Percentiles rank a stretch among this genome's conserved stretches.
Conservation (phyloP, 2,329 filamentous ascomycete genomes). For the Neospermospora avenae region DNA sequence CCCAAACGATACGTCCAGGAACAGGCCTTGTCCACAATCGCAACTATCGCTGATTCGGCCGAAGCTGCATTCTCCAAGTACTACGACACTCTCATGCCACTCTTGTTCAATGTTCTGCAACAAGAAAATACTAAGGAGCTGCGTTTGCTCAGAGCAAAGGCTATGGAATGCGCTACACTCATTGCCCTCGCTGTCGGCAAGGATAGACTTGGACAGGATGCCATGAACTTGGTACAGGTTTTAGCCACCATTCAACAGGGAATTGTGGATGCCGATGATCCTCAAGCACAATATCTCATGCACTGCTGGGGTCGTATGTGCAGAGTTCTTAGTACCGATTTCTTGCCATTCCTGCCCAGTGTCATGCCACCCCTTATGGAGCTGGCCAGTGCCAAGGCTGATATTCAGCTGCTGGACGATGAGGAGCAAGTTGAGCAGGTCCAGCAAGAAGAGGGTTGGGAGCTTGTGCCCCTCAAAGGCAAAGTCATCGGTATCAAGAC, state of each 20-base stretch:
- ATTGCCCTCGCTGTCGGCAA: constrained; percentile 95
- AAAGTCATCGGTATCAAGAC: constrained; percentile 99
- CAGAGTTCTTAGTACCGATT: constrained; percentile 84
- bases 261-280: constrained; percentile 89
- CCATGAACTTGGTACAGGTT: constrained; percentile 80
- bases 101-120: constrained; percentile 84
- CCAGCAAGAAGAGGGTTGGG: constrained; percentile 95
- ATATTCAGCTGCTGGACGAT: constrained; percentile 93
- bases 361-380: constrained; percentile 94
- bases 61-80: constrained; percentile 94
- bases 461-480: constrained; percentile 92
- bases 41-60: constrained; percentile 97
- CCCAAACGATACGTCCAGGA: constrained; percentile 96
- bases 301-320: constrained; percentile 99
- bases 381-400: constrained; percentile 90
- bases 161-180: constrained; percentile 97
- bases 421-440: constrained; percentile 91
- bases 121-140: constrained; percentile 93
- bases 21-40: constrained; percentile 95
- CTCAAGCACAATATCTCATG: constrained; percentile 93
- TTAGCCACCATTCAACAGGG: constrained; percentile 82
- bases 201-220: constrained; percentile 84
- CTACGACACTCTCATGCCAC: constrained; percentile 93
- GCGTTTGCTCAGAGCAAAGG: constrained; percentile 86
- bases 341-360: constrained; percentile 84